A percentile compares a stretch with the other conserved stretches of the same genome.
Conservation (phyloP, 2,329 filamentous ascomycete genomes). For the Pseudopithomyces chartarum region DNA sequence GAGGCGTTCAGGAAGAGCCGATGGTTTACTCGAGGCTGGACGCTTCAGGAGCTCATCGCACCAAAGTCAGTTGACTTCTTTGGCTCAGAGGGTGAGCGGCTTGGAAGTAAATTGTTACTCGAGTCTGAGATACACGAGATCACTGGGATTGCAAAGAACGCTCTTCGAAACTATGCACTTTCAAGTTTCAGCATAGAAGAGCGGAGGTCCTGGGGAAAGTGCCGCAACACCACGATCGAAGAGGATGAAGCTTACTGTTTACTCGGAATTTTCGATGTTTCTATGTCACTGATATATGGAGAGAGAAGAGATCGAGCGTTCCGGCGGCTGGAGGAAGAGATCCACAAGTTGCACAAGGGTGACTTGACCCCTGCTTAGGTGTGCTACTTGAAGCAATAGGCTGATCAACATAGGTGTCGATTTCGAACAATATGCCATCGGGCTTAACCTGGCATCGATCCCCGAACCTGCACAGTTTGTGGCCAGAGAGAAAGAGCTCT, state of each 20-base stretch:
- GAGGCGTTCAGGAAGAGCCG: conserved; percentile 17
- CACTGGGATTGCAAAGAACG: conserved; percentile 16
- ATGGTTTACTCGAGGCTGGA: no score
- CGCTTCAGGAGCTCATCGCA: conserved; percentile 24
- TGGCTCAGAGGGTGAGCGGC: conserved; percentile 11
- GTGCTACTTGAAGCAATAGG: conserved; percentile 10
- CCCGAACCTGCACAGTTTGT: conserved; percentile 16
- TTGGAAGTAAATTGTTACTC: conserved; percentile 18
- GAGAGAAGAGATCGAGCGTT: conserved; percentile 17
- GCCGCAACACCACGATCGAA: conserved; percentile 21
- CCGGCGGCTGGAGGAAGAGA: no score
- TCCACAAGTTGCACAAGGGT: conserved; percentile 21
- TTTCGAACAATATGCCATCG: conserved; percentile 15
- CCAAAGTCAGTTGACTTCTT: conserved; percentile 22
- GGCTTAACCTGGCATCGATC: conserved; percentile 13
- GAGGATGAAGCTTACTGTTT: conserved; percentile 28
- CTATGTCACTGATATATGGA: conserved; percentile 18
- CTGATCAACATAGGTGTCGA: conserved; percentile 18
- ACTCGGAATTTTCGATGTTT: conserved; percentile 23
- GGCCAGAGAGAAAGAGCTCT: conserved; percentile 8
- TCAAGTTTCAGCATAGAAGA: conserved; percentile 19
- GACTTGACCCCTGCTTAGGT: conserved; percentile 9
- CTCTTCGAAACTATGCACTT: conserved; percentile 15
- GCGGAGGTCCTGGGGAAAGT: conserved; percentile 24
- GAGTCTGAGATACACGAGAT: conserved; percentile 18